Evolutionary conservation across 345 rosid species (phyloP).

Genomic region (Salix koriyanagi): DNA sequence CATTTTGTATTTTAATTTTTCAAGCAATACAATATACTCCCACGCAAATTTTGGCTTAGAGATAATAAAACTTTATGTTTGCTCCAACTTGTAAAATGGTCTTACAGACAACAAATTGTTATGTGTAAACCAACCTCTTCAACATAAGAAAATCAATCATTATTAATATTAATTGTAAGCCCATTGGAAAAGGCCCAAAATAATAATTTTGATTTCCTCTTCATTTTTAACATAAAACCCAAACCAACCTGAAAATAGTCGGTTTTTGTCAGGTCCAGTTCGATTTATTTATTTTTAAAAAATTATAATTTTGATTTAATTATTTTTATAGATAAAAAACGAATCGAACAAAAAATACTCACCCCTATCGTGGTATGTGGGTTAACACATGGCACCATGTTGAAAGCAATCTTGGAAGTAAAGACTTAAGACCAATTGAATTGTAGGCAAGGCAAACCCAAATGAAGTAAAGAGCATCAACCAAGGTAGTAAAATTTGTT

Average conservation of each 20-base stretch:
- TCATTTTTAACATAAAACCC: too few species aligned
- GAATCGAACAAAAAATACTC: too few species aligned
- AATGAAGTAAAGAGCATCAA: background rate
- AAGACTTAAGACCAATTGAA: background rate
- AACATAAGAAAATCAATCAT: background rate
- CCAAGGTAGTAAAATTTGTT: too few species aligned
- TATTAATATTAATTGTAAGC: too few species aligned
- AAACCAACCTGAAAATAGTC: too few species aligned
- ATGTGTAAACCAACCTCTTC: background rate
- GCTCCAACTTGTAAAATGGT: slow-evolving; percentile 17
- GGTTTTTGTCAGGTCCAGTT: too few species aligned
- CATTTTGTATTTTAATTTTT: slow-evolving; percentile 1
- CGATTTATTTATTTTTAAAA: too few species aligned
- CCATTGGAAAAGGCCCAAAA: too few species aligned
- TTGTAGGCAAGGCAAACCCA: background rate
- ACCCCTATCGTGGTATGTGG: background rate
- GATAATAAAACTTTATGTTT: slow-evolving; percentile 9
- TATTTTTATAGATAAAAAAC: too few species aligned
- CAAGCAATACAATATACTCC: background rate
- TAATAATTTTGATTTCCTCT: too few species aligned
- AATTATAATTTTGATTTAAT: too few species aligned
- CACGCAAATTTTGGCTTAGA: slow-evolving; percentile 8
- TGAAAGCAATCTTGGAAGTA: background rate
- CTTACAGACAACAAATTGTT: slow-evolving; percentile 2
- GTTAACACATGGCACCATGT: background rate